Evolutionary conservation across 2,329 filamentous ascomycete species (phyloP), one percentile per base, ranked within the genome.

Genomic region (Epichloe gansuensis): DNA sequence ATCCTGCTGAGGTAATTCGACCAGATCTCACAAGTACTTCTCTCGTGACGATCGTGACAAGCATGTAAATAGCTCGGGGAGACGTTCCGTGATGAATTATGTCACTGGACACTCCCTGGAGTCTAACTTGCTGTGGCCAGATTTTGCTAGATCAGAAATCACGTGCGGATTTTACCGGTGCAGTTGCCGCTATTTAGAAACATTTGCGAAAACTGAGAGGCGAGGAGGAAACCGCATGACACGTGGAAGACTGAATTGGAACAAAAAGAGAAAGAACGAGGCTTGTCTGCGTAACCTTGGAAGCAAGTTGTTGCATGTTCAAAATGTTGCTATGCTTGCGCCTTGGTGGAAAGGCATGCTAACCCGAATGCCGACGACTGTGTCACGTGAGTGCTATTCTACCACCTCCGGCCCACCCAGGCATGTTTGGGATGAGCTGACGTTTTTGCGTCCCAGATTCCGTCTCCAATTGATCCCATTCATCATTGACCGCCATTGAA

Each of bases 401-500:
- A 25, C 34, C 40, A 15, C 31, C 25, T 4, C 47, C 38, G 38
- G 47, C 35, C 46, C 47, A 49, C 39, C 47, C 31, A 25, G 40
- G 15, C 25, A 3, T 21, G 41, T 25, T 25, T 12, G 31, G 11
- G n/a, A 42, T 35, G 36, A 13, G 38, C 38, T 9, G 40, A 50
- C 38, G 48, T 25, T 45, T 38, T 15, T 38, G 44, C 34, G 34
- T 31, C 35, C 21, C 25, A 39, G 34, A 34, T 51, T 23, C 7
- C 56, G 49, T 41, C 46, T 54, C 55, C 56, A 76, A 34, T 46
- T 46, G 43, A 46, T 23, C 23, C 35, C 25, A 12, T 38, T 31
- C 23, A 1, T 25, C 13, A 35, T 35, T 35, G 25, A 34, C 21
- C 25, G 23, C 42, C 42, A 25, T 41, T 46, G 21, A 39, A 35